A percentile compares a stretch with the other conserved stretches of the same genome.
phyloP scores from a whole-genome alignment of 2,329 filamentous ascomycete species.

The Trichoderma brevicompactum region DNA sequence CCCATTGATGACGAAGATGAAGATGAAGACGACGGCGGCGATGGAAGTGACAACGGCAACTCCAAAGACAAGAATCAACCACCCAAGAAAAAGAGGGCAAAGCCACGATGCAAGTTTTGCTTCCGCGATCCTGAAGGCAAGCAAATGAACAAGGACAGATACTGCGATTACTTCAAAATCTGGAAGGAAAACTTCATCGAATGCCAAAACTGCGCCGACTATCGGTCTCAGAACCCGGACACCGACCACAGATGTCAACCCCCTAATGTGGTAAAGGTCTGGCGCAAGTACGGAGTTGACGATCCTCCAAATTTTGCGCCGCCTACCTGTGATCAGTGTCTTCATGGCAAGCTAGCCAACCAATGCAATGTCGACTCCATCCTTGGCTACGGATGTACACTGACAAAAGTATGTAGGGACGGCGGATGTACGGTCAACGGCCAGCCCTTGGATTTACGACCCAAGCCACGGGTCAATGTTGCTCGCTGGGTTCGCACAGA shows the following conservation, averaged over 20 bases:
- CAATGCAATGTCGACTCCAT: constrained; percentile 36
- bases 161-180: constrained; percentile 31
- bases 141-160: background rate
- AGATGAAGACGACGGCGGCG: background rate
- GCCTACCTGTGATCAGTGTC: constrained; percentile 31
- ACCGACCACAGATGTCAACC: constrained; percentile 29
- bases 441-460: constrained; percentile 26
- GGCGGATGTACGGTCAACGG: constrained; percentile 24
- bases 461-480: constrained; percentile 31
- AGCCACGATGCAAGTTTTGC: background rate
- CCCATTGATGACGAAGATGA: background rate
- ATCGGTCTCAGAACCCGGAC: constrained; percentile 28
- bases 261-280: constrained; percentile 11
- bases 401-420: constrained; percentile 29
- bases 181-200: constrained; percentile 31
- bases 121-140: background rate
- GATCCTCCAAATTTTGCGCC: constrained; percentile 29
- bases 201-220: constrained; percentile 37
- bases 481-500: constrained; percentile 35
- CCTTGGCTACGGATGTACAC: constrained; percentile 31
- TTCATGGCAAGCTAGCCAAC: background rate
- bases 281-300: constrained; percentile 30
- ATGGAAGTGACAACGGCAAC: constrained; percentile 7
- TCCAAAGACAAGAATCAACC: background rate
- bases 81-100: background rate